Evolutionary conservation across 1,139 yeast species (phyloP).

Genomic region (Kodamaea suecica): DNA sequence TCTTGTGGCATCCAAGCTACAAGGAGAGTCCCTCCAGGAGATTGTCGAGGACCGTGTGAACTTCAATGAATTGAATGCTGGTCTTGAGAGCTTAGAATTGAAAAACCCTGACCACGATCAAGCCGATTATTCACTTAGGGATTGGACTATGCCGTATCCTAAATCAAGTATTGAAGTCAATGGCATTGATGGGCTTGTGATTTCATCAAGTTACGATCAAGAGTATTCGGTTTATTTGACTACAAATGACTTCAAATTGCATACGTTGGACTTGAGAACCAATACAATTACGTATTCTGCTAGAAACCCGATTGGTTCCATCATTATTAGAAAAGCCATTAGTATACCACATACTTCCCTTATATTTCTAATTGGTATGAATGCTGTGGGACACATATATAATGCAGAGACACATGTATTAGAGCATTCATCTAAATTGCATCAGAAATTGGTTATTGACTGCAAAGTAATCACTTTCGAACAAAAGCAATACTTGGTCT

Average conservation of each 20-base stretch:
- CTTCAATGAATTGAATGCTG: slow-evolving; percentile 24
- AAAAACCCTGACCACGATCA: slow-evolving; percentile 17
- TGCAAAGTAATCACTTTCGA: slow-evolving; percentile 20
- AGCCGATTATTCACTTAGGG: slow-evolving; percentile 4
- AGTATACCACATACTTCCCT: slow-evolving; percentile 12
- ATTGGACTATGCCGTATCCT: slow-evolving; percentile 38
- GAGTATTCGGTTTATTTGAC: slow-evolving; percentile 17
- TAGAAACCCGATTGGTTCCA: slow-evolving; percentile 19
- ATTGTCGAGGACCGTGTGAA: slow-evolving; percentile 51
- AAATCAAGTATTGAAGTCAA: slow-evolving; percentile 9
- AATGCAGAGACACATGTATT: slow-evolving; percentile 9
- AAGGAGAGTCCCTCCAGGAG: slow-evolving; percentile 47
- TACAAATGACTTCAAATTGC: slow-evolving; percentile 27
- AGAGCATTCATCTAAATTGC: slow-evolving; percentile 21
- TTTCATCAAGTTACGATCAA: slow-evolving; percentile 19
- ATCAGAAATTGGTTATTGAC: slow-evolving; percentile 34
- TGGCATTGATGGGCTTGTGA: slow-evolving; percentile 21
- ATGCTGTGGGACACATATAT: slow-evolving; percentile 29
- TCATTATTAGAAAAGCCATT: slow-evolving; percentile 36
- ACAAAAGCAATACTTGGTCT: slow-evolving; percentile 38
- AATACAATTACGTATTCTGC: slow-evolving; percentile 13
- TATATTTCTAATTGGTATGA: slow-evolving; percentile 38
- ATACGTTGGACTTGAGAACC: slow-evolving; percentile 17
- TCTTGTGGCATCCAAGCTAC: slow-evolving; percentile 18
- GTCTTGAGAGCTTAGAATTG: slow-evolving; percentile 14